These are phyloP conservation scores for Arabis alpina DNA, from an alignment of 345 rosid genomes.

Conservation along the genomic window DNA sequence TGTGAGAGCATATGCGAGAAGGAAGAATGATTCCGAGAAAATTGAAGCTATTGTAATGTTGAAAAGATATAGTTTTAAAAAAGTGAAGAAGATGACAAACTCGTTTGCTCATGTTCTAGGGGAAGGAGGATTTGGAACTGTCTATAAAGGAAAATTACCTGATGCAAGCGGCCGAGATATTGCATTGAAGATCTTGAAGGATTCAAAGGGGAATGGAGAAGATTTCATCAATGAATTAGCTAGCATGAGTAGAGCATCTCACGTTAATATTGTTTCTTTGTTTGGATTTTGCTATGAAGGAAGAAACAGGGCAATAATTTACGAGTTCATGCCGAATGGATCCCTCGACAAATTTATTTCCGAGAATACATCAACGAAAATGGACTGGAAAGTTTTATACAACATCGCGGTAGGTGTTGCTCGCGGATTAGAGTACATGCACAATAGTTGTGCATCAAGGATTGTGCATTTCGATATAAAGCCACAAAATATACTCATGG, in stretches of 20 bases:
- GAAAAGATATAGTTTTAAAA: constrained; percentile 38
- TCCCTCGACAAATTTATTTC: constrained; percentile 48
- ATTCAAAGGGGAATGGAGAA: constrained; percentile 46
- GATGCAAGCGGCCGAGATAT: constrained; percentile 40
- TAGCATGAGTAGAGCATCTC: constrained; percentile 59
- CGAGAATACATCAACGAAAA: constrained; percentile 1
- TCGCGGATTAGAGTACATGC: constrained; percentile 52
- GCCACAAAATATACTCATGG: constrained; percentile 52
- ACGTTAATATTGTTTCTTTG: constrained; percentile 49
- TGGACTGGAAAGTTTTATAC: constrained; percentile 36
- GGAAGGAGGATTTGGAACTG: constrained; percentile 47
- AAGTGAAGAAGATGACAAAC: constrained; percentile 44
- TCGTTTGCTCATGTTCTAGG: constrained; percentile 45
- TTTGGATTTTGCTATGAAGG: constrained; percentile 42
- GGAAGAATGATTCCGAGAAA: constrained; percentile 24
- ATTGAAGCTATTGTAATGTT: constrained; percentile 37
- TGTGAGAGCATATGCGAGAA: constrained; percentile 14
- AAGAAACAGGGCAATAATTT: constrained; percentile 42
- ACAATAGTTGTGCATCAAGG: constrained; percentile 47
- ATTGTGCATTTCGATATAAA: constrained; percentile 58
- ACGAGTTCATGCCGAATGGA: constrained; percentile 52
- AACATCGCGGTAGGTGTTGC: constrained; percentile 46
- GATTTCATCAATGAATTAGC: constrained; percentile 55
- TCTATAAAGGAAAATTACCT: constrained; percentile 40
- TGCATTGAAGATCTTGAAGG: constrained; percentile 48